Evolutionary conservation across 129 eudicot species (phyloP).

Genomic region (Calendula officinalis): DNA sequence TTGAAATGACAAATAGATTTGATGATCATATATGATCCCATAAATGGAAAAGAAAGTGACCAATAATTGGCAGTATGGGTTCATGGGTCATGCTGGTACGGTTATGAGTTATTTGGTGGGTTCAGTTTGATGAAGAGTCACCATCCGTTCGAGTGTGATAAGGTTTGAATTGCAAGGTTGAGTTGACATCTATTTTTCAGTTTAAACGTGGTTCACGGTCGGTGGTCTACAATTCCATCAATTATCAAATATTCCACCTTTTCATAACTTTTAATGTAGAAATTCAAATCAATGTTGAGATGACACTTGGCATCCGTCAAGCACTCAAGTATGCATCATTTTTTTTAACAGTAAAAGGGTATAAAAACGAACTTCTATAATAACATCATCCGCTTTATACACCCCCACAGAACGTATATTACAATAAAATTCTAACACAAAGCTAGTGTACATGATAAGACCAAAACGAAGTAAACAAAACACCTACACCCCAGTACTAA

Average conservation of each 20-base stretch:
- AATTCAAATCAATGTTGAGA: neutral
- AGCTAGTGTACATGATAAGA: too few relatives aligned
- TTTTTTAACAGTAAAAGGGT: too few relatives aligned
- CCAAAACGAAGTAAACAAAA: too few relatives aligned
- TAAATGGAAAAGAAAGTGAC: neutral
- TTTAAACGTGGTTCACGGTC: conserved; percentile 9
- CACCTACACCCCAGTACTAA: too few relatives aligned
- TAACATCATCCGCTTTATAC: too few relatives aligned
- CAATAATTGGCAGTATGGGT: neutral
- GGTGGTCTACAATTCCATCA: neutral
- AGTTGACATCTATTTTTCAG: neutral
- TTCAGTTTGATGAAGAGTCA: neutral
- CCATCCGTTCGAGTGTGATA: neutral
- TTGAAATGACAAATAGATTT: neutral
- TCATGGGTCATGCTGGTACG: neutral
- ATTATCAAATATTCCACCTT: neutral
- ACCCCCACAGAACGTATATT: too few relatives aligned
- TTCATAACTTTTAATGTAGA: neutral
- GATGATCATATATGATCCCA: neutral
- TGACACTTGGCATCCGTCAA: neutral
- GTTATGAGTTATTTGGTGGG: neutral
- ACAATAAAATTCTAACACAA: too few relatives aligned
- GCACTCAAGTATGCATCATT: neutral
- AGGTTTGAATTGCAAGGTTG: neutral
- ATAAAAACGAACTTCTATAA: too few relatives aligned